Conservation (phyloP, 768 basidiomycete genomes). For the Rhodosporidiobolus odoratus region DNA sequence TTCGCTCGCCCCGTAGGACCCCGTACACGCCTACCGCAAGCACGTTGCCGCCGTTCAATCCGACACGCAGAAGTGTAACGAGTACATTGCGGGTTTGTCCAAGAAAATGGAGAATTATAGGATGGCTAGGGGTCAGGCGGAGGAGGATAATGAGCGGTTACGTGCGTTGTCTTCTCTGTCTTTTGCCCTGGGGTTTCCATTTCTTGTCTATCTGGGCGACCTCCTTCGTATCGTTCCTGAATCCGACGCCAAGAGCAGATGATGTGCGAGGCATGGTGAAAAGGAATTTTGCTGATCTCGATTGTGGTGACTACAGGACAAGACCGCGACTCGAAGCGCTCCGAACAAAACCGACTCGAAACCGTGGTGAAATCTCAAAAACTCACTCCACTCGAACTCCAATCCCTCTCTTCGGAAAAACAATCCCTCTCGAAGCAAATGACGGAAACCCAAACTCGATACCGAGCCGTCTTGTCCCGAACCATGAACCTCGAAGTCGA, state of each 20-base stretch:
- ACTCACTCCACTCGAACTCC: constrained; percentile 82
- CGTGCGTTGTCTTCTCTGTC: constrained; percentile 44
- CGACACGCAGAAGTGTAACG: constrained; percentile 52
- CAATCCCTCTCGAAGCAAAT: constrained; percentile 51
- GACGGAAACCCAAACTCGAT: constrained; percentile 56
- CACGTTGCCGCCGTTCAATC: constrained; percentile 61
- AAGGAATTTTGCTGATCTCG: no score
- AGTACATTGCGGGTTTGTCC: constrained; percentile 45
- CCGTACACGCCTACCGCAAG: constrained; percentile 50
- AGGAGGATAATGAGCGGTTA: constrained; percentile 44
- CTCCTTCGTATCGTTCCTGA: not conserved
- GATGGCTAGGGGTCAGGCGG: constrained; percentile 55
- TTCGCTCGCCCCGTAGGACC: constrained; percentile 54
- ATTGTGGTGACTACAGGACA: constrained; percentile 50
- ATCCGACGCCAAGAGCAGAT: no score
- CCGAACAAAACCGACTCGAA: constrained; percentile 60
- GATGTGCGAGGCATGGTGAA: no score
- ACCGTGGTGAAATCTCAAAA: constrained; percentile 77
- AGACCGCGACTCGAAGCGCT: constrained; percentile 59
- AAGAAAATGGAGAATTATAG: constrained; percentile 61
- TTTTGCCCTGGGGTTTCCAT: no score
- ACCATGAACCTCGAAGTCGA: constrained; percentile 78
- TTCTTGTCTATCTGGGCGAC: not conserved
- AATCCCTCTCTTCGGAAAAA: constrained; percentile 83
- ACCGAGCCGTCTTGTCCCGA: constrained; percentile 65